Conservation (phyloP, 2,329 filamentous ascomycete species). For the Penicillium sp. region DNA sequence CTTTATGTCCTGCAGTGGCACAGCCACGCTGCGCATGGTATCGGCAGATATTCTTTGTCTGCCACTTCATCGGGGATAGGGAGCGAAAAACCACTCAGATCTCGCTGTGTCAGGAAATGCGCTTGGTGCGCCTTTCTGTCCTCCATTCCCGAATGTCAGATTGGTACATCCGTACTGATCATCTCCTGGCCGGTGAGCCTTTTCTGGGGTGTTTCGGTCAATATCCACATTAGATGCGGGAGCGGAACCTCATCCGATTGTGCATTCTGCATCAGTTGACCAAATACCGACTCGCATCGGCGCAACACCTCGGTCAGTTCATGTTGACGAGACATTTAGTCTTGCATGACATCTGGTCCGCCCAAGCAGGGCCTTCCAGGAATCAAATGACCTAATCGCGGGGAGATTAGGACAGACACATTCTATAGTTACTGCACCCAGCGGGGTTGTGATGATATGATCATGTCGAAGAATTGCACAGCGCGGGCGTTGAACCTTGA, state of each 20-base stretch:
- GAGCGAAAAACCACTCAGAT: background rate
- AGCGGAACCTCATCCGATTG: background rate
- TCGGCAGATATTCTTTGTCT: constrained; percentile 1
- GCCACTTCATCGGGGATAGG: background rate
- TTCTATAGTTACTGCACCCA: too few relatives aligned
- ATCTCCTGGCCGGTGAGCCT: background rate
- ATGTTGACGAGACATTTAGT: background rate
- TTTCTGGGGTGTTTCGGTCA: background rate
- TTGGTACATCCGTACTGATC: background rate
- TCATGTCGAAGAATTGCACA: background rate
- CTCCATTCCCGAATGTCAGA: background rate
- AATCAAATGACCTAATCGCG: background rate
- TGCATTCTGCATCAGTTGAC: background rate
- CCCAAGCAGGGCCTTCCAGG: background rate
- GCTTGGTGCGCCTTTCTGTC: constrained; percentile 1
- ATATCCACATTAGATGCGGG: background rate
- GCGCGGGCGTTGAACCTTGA: too few relatives aligned
- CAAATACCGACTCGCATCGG: background rate
- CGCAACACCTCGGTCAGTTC: background rate
- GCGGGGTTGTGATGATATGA: background rate
- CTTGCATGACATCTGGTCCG: background rate
- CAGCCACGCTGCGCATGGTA: constrained; percentile 6
- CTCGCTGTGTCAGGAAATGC: background rate
- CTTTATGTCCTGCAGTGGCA: background rate
- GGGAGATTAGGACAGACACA: background rate